A percentile compares a stretch with the other conserved stretches of the same genome.
Conservation (phyloP, 176 grass and related monocot genomes). For the Musa beccarii region DNA sequence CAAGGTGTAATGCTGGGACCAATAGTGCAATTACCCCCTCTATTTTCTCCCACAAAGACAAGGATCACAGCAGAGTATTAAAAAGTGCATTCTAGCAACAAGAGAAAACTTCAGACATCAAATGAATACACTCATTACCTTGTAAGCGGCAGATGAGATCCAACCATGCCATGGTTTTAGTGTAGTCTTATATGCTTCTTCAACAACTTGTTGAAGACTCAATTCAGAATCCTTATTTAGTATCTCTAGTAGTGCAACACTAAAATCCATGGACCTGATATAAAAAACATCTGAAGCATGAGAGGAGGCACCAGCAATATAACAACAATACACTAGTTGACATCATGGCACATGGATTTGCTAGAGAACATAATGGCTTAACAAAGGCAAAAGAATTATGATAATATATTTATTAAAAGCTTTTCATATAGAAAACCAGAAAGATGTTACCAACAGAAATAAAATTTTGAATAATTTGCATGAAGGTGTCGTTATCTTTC, state of each 20-base stretch:
- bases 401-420: no score
- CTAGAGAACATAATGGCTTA: not conserved
- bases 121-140: conserved; percentile 27
- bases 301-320: not conserved
- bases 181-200: conserved; percentile 41
- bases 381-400: no score
- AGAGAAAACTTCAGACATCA: not conserved
- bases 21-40: no score
- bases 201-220: conserved; percentile 45
- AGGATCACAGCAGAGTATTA: no score
- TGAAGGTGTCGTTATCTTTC: no score
- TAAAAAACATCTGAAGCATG: not conserved
- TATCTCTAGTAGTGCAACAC: conserved; percentile 40
- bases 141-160: conserved; percentile 85
- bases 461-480: no score
- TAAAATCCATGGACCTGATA: conserved; percentile 85
- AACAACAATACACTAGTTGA: not conserved
- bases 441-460: no score
- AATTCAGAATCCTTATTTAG: conserved; percentile 40
- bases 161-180: conserved; percentile 86
- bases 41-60: no score
- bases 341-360: no score
- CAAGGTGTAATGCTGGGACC: no score
- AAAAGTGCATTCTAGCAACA: no score
- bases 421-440: no score